Evolutionary conservation across 169 alveolate genomes (phyloP).

Genomic region (Amoebophrya sp.): DNA sequence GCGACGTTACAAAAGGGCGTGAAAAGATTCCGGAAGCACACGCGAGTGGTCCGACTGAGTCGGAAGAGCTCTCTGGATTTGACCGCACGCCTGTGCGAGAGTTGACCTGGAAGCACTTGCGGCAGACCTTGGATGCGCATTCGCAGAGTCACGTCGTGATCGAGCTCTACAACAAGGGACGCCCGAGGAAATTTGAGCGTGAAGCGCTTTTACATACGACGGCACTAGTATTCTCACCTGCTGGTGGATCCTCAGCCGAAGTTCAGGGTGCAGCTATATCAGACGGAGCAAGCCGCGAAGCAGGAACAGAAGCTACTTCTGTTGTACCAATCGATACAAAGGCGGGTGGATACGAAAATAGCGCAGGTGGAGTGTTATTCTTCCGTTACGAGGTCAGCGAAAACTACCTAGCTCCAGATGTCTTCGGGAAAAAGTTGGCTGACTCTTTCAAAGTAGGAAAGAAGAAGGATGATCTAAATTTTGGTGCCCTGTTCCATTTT

Average conservation of each 20-base stretch:
- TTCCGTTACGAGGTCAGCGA: slow-evolving; percentile 17
- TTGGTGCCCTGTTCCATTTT: too few species aligned
- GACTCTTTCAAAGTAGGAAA: too few species aligned
- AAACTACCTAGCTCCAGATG: neutral
- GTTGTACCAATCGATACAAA: too few species aligned
- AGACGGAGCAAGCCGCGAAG: too few species aligned
- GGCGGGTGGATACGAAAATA: too few species aligned
- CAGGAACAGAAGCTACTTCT: too few species aligned
- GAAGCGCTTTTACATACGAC: neutral
- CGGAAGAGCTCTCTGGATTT: too few species aligned
- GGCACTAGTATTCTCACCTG: neutral
- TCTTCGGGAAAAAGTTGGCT: neutral
- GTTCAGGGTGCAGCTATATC: neutral
- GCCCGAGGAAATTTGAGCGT: neutral
- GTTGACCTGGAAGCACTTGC: neutral
- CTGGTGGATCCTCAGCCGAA: neutral
- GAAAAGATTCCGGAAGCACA: neutral
- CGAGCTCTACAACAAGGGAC: neutral
- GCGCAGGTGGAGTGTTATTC: too few species aligned
- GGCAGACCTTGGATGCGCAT: neutral
- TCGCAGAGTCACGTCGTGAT: neutral
- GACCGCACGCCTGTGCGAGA: neutral
- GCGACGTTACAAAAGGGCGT: neutral
- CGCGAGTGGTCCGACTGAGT: neutral
- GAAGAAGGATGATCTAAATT: too few species aligned